A percentile compares a stretch with the other conserved stretches of the same genome.
phyloP scores from a whole-genome alignment of 345 rosid species.

The Jatropha curcas region DNA sequence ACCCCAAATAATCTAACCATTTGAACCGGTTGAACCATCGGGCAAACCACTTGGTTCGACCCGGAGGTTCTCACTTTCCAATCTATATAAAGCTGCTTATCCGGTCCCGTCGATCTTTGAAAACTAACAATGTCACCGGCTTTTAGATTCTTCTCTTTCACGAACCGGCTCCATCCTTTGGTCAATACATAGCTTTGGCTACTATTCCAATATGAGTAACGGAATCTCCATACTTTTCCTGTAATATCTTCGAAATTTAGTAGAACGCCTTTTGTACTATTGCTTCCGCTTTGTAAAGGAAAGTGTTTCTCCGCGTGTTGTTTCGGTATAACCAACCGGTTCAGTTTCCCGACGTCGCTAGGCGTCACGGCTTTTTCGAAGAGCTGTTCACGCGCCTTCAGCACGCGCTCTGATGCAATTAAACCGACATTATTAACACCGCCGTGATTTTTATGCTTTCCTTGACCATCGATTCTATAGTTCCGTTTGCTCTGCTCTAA shows the following conservation, averaged over 20 bases:
- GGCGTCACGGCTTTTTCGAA: conserved; percentile 91
- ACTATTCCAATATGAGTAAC: conserved; percentile 96
- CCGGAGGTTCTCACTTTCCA: conserved; percentile 42
- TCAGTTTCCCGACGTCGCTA: conserved; percentile 92
- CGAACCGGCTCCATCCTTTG: conserved; percentile 94
- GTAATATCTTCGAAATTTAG: conserved; percentile 66
- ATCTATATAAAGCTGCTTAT: conserved; percentile 65
- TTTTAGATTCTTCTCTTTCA: conserved; percentile 71
- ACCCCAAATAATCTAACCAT: conserved; percentile 79
- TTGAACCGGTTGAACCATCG: conserved; percentile 43
- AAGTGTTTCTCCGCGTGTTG: conserved; percentile 70
- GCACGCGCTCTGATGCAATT: background rate
- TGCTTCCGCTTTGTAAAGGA: conserved; percentile 21
- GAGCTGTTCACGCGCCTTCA: conserved; percentile 57
- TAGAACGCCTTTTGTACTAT: conserved; percentile 50
- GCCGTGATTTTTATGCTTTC: background rate
- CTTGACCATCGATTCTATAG: conserved; percentile 10
- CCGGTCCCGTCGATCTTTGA: conserved; percentile 73
- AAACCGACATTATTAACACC: background rate
- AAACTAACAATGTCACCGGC: conserved; percentile 84
- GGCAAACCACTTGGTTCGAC: conserved; percentile 10
- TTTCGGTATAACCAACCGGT: conserved; percentile 90
- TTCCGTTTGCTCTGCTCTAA: conserved; percentile 65
- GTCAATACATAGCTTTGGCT: conserved; percentile 94
- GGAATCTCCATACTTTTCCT: conserved; percentile 86